Evolutionary conservation across 139 green algal species (phyloP).

Genomic region (Asterochloris sp.): DNA sequence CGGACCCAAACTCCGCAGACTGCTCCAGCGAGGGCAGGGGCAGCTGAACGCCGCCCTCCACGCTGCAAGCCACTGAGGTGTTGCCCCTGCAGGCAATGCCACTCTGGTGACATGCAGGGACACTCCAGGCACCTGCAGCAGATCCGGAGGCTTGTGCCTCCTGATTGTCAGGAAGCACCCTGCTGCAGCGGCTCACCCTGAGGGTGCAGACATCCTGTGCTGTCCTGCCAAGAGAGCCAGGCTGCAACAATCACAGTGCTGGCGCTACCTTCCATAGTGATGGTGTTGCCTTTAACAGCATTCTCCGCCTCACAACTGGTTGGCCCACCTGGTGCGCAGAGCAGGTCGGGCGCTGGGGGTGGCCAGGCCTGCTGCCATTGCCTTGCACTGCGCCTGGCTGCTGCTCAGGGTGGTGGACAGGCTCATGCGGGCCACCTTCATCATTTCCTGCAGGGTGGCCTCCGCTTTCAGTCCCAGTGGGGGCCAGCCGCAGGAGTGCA

Average conservation of each 20-base stretch:
- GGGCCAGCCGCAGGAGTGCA: no score
- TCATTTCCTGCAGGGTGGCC: background rate
- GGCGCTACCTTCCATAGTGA: background rate
- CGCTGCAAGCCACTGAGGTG: no score
- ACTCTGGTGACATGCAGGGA: no score
- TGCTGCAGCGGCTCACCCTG: background rate
- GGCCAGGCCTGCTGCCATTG: background rate
- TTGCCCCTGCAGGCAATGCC: no score
- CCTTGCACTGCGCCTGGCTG: conserved; percentile 11
- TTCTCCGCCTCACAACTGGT: no score
- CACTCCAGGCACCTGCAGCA: no score
- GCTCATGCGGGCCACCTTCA: conserved; percentile 11
- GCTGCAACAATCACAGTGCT: background rate
- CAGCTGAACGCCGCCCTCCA: no score
- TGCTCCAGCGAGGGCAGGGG: no score
- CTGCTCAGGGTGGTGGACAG: conserved; percentile 11
- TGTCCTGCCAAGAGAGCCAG: background rate
- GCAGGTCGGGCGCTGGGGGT: conserved; percentile 4
- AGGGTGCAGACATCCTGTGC: background rate
- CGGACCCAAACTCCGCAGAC: no score
- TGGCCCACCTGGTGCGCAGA: background rate
- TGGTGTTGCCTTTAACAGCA: background rate
- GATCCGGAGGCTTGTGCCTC: no score
- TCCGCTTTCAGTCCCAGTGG: no score
- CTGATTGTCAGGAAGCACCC: background rate